These are phyloP conservation scores for Trichothecium roseum DNA, from an alignment of 2,329 filamentous ascomycete species.

Conservation along the genomic window DNA sequence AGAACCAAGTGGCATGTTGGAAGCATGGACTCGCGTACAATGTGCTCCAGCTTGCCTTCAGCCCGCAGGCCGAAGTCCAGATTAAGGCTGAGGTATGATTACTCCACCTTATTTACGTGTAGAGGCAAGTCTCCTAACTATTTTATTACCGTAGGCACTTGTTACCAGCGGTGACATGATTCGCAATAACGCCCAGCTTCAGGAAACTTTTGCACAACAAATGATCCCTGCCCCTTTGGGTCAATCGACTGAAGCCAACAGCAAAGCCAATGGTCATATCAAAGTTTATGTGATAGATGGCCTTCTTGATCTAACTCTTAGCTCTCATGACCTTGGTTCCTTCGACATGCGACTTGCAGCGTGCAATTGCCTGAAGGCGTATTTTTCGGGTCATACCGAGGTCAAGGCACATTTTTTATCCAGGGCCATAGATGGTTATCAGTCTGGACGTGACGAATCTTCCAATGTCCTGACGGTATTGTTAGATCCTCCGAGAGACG, in stretches of 20 bases:
- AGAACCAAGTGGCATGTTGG: slow-evolving; percentile 82
- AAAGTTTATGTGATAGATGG: slow-evolving; percentile 89
- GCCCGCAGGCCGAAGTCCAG: slow-evolving; percentile 56
- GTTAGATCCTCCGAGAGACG: slow-evolving; percentile 52
- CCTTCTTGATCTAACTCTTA: slow-evolving; percentile 71
- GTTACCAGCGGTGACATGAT: slow-evolving; percentile 83
- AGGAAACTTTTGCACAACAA: slow-evolving; percentile 83
- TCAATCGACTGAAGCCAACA: slow-evolving; percentile 17
- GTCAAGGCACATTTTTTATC: slow-evolving; percentile 79
- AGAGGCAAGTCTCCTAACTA: slow-evolving; percentile 3
- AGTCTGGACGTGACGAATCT: slow-evolving; percentile 65
- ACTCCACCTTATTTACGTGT: slow-evolving; percentile 3
- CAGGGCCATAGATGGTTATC: slow-evolving; percentile 81
- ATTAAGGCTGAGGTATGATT: slow-evolving; percentile 67
- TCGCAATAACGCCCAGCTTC: slow-evolving; percentile 64
- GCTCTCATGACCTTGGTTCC: slow-evolving; percentile 51
- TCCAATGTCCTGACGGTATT: slow-evolving; percentile 83
- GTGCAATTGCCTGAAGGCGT: slow-evolving; percentile 85
- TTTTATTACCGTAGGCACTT: slow-evolving; percentile 48
- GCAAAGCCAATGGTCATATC: slow-evolving; percentile 37
- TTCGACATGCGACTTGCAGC: slow-evolving; percentile 78
- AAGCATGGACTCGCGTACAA: slow-evolving; percentile 71
- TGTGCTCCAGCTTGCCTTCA: slow-evolving; percentile 75
- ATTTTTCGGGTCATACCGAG: slow-evolving; percentile 71
- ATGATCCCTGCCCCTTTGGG: slow-evolving; percentile 58